These are phyloP conservation scores for Crotalaria pallida DNA, from an alignment of 306 rosid species.

Conservation along the genomic window DNA sequence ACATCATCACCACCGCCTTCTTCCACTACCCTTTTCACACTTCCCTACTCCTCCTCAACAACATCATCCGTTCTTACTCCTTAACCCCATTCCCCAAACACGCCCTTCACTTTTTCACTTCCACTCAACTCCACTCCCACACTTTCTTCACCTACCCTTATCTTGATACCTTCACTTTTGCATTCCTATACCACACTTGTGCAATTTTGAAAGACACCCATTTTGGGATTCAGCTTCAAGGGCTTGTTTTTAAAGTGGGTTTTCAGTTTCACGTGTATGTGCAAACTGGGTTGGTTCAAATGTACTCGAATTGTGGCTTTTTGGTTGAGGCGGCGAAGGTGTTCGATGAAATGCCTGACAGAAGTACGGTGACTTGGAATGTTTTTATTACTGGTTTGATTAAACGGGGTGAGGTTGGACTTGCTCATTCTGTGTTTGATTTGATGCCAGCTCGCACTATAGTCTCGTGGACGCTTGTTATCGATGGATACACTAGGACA, in stretches of 20 bases:
- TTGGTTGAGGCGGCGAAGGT: constrained; percentile 38
- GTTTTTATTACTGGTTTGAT: constrained; percentile 53
- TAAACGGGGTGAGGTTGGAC: constrained; percentile 51
- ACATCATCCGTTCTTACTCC: constrained; percentile 42
- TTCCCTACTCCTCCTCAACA: constrained; percentile 45
- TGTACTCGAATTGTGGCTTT: constrained; percentile 43
- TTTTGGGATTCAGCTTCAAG: constrained; percentile 52
- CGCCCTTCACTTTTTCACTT: constrained; percentile 39
- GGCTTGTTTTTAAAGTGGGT: constrained; percentile 49
- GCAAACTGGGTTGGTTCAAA: constrained; percentile 48
- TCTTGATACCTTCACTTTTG: constrained; percentile 51
- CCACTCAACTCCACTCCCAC: not conserved
- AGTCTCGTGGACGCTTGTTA: constrained; percentile 67
- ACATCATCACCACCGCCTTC: constrained; percentile 45
- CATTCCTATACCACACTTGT: constrained; percentile 53
- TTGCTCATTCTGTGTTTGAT: constrained; percentile 46
- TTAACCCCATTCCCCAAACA: constrained; percentile 28
- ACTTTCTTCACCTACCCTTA: constrained; percentile 15
- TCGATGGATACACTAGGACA: constrained; percentile 49
- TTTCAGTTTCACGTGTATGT: constrained; percentile 57
- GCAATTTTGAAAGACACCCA: constrained; percentile 14
- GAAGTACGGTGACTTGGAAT: constrained; percentile 63
- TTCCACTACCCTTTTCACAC: constrained; percentile 23
- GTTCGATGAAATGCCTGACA: constrained; percentile 52
- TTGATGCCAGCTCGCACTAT: constrained; percentile 51